phyloP scores from a whole-genome alignment of 352 stramenopile species.

The Phytophthora pluvialis region DNA sequence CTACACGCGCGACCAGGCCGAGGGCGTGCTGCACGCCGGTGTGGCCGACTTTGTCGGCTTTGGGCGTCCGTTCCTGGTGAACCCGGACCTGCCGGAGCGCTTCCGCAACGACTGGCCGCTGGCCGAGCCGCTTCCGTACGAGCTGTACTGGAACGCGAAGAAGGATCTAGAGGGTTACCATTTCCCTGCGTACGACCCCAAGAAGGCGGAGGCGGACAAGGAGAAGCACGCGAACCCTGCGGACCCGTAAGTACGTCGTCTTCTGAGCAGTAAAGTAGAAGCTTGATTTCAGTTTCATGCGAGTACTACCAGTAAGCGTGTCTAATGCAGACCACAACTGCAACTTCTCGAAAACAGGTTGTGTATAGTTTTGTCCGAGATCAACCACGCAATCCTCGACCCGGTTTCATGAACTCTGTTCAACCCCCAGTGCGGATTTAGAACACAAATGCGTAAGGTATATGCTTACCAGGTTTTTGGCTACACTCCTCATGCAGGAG shows the following conservation, averaged over 20 bases:
- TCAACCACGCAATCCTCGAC: no score
- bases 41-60: conserved; percentile 41
- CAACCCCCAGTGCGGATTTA: no score
- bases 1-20: conserved; percentile 46
- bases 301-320: no score
- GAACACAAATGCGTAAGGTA: no score
- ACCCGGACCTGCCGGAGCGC: conserved; percentile 45
- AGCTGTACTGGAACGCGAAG: conserved; percentile 28
- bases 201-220: conserved; percentile 6
- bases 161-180: conserved; percentile 27
- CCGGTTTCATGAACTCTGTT: no score
- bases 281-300: no score
- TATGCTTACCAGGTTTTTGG: no score
- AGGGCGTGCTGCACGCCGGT: conserved; percentile 40
- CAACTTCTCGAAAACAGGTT: no score
- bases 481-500: no score
- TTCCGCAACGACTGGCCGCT: conserved; percentile 36
- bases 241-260: not conserved
- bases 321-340: no score
- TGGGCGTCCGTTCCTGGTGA: conserved; percentile 40
- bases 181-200: conserved; percentile 24
- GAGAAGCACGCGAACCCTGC: conserved; percentile 6
- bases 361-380: no score
- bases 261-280: no score
- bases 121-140: conserved; percentile 12